Base-by-base conservation (phyloP, 805 yeast species). In the Pichia nakasei region DNA sequence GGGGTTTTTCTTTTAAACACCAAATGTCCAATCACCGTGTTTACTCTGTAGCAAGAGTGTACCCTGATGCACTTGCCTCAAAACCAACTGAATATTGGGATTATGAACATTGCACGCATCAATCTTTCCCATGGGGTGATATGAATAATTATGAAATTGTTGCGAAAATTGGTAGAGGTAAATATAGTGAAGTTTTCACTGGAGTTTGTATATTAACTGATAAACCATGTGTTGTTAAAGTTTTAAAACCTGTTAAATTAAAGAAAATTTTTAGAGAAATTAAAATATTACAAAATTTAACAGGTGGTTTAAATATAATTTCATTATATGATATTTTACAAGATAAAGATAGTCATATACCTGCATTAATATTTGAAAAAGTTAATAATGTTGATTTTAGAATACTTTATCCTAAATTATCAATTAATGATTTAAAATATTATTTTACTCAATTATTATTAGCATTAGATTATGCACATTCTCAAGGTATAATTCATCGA, bases 401-500 rank as follows among this genome's bases (percentile, higher is more conserved):
- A 57, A 76, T 84, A 12, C 69, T 89, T 51, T 89, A 88, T 63
- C 95, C 96, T 22, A 78, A 80, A 42, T 82, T 89, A 55, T 70
- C 78, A 19, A 79, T 81, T 54, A 64, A 66, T 42, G 96, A 89
- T 59, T 82, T 88, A 52, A 76, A 86, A 52, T 86, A 64, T 65
- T 89, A 89, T 65, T 85, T 89, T 76, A 79, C 72, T 51, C 93
- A 88, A 65, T 69, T 89, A 51, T 71, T 89, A 55, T 73, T 70
- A 45, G 96, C 96, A 0, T 71, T 89, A 50, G 94, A 89, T 66
- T 88, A 75, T 63, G 82, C 86, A 43, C 97, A 89, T 66, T 83
- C 94, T 6, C 84, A 84, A 82, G 97, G 97, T 32, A 86, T 89
- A 51, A 87, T 87, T 82, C 96, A 87, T 64, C 72, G 96, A 60